Evolutionary conservation across 169 alveolate species (phyloP).

Genomic region (Eimeria sp.): DNA sequence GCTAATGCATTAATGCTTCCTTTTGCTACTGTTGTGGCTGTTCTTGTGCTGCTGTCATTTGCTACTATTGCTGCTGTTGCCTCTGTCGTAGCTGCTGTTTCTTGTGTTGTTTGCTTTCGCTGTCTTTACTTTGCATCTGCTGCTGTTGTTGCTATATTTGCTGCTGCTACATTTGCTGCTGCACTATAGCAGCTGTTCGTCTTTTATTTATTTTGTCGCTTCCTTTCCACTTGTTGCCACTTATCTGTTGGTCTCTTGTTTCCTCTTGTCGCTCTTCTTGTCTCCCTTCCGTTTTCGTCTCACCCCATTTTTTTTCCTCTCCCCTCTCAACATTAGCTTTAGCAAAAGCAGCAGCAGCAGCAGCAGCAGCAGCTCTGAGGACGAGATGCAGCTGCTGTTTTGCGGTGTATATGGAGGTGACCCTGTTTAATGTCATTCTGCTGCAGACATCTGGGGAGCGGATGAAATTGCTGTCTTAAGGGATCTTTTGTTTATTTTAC

Average conservation of each 20-base stretch:
- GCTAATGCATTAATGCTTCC: background rate
- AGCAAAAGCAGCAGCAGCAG: too few relatives aligned
- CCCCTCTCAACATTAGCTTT: too few relatives aligned
- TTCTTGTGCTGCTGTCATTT: background rate
- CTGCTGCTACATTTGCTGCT: background rate
- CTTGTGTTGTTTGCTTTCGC: background rate
- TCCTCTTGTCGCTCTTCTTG: background rate
- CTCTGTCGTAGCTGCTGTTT: background rate
- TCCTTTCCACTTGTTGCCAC: background rate
- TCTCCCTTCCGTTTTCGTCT: background rate
- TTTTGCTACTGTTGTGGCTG: background rate
- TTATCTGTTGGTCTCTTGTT: background rate
- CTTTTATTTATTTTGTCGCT: background rate
- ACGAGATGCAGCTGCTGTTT: too few relatives aligned
- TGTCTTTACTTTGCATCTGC: too few relatives aligned
- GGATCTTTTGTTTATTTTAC: background rate
- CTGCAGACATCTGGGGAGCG: constrained; percentile 5
- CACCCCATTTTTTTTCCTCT: background rate
- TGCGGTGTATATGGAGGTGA: too few relatives aligned
- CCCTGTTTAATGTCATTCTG: background rate
- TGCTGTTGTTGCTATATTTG: background rate
- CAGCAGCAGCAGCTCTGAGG: too few relatives aligned
- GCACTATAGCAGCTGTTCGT: background rate
- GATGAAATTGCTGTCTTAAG: background rate
- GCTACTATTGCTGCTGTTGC: background rate